phyloP scores from a whole-genome alignment of 176 grass and related monocot genomes.

The Eragrostis curvula region DNA sequence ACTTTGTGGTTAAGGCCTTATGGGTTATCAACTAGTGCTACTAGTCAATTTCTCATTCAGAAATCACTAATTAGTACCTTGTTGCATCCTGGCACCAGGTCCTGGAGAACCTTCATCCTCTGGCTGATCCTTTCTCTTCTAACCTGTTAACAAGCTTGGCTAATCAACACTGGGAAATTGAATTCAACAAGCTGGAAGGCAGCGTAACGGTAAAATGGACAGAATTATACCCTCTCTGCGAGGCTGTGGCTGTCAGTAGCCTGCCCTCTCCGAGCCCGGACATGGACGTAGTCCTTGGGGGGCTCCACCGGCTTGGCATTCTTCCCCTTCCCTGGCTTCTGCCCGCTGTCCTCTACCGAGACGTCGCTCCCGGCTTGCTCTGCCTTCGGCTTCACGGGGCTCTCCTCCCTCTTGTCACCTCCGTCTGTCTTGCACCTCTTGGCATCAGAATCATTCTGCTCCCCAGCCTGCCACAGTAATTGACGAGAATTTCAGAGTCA shows the following conservation, averaged over 20 bases:
- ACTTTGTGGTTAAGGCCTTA: neutral
- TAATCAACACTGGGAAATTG: neutral
- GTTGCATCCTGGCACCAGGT: slow-evolving; percentile 90
- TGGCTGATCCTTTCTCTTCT: slow-evolving; percentile 91
- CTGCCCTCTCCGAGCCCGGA: slow-evolving; percentile 92
- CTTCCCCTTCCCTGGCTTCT: slow-evolving; percentile 59
- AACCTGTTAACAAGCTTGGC: slow-evolving; percentile 52
- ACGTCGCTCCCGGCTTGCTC: slow-evolving; percentile 59
- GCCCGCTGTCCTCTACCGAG: slow-evolving; percentile 58
- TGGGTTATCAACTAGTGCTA: neutral
- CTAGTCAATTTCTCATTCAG: slow-evolving; percentile 1
- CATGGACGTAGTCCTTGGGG: slow-evolving; percentile 94
- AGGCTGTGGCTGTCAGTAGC: slow-evolving; percentile 97
- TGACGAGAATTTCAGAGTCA: neutral
- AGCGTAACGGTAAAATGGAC: neutral
- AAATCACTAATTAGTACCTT: slow-evolving; percentile 53
- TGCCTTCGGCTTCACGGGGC: slow-evolving; percentile 50
- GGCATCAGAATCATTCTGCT: slow-evolving; percentile 42
- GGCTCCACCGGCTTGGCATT: slow-evolving; percentile 75
- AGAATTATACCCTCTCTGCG: slow-evolving; percentile 78
- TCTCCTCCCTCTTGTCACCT: slow-evolving; percentile 16
- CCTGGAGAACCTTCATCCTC: slow-evolving; percentile 91
- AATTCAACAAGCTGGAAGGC: neutral
- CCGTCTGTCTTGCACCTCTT: slow-evolving; percentile 63
- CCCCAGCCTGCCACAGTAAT: slow-evolving; percentile 47